Evolutionary conservation across 495 filamentous ascomycete genomes (phyloP).

Genomic region (Aspergillus ellipticus): DNA sequence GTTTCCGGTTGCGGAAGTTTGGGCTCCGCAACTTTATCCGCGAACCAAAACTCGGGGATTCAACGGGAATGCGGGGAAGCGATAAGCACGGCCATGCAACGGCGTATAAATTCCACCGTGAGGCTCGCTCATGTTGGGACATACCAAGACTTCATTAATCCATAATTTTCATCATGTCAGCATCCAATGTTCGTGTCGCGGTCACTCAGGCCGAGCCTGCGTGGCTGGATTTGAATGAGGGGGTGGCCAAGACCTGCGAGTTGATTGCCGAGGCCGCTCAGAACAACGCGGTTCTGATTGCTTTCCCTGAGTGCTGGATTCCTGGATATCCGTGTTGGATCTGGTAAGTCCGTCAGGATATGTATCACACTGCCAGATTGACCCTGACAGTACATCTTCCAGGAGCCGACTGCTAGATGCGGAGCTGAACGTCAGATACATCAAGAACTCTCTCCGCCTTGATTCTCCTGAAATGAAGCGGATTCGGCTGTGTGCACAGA

Average conservation of each 20-base stretch:
- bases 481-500: constrained; percentile 38
- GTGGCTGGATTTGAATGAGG: constrained; percentile 49
- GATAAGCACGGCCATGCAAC: too few relatives aligned
- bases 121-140: too few relatives aligned
- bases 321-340: constrained; percentile 58
- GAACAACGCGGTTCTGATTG: constrained; percentile 47
- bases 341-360: constrained; percentile 37
- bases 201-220: constrained; percentile 51
- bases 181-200: constrained; percentile 33
- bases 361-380: not conserved
- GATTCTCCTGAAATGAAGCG: constrained; percentile 45
- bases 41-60: too few relatives aligned
- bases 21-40: too few relatives aligned
- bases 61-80: too few relatives aligned
- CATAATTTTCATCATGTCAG: not conserved
- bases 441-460: constrained; percentile 46
- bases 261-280: constrained; percentile 51
- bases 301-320: constrained; percentile 56
- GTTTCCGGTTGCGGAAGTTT: too few relatives aligned
- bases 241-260: constrained; percentile 46
- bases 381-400: not conserved
- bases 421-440: constrained; percentile 41
- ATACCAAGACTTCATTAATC: too few relatives aligned
- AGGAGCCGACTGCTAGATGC: constrained; percentile 47
- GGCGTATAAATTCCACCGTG: too few relatives aligned